Evolutionary conservation across 1,284 basidiomycete genomes (phyloP), one percentile per base, ranked within the genome.

Genomic region (Peniophora sp.): DNA sequence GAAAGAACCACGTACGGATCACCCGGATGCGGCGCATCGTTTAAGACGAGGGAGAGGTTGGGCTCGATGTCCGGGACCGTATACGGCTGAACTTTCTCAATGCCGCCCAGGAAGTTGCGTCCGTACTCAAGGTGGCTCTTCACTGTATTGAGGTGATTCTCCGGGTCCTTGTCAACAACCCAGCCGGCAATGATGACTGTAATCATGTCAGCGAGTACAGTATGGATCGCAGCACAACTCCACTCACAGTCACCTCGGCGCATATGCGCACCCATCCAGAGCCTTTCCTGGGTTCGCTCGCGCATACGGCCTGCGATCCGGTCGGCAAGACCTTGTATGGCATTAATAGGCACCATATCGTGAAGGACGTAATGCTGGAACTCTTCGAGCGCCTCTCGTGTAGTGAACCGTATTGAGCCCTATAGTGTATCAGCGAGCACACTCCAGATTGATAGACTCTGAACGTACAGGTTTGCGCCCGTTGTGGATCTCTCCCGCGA

Each of bases 181-280:
- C 73, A 76, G 3, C 64, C 61, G 59, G 59, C 46, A 9, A 50
- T 51, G 39, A 65, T 53, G 52, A 63, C 62, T 62, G 32, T 23
- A 46, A 32, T 20, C 18, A 41, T 14, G 37, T 39, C 8, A 20
- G 37, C 18, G 8, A n/a, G 15, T 41, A 41, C 8, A 41, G 8
- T 17, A 17, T 20, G 18, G 6, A 20, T 8, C n/a, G n/a, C n/a
- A n/a, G 15, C 6, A n/a, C 3, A 15, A 27, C 27, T 17, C 20
- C 2, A 37, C 68, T 60, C 52, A 70, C 67, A 75, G 48, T 74
- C 75, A 1, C 74, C 74, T 32, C 73, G 61, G 24, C 73, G 67
- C 72, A 77, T 62, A 45, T 74, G 71, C 2, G 67, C 60, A 3
- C 64, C 65, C 57, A 69, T 58, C 72, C 72, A 74, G 51, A 64